Evolutionary conservation across 257 asterid genomes (phyloP).

Genomic region (Nicotiana sylvestris): DNA sequence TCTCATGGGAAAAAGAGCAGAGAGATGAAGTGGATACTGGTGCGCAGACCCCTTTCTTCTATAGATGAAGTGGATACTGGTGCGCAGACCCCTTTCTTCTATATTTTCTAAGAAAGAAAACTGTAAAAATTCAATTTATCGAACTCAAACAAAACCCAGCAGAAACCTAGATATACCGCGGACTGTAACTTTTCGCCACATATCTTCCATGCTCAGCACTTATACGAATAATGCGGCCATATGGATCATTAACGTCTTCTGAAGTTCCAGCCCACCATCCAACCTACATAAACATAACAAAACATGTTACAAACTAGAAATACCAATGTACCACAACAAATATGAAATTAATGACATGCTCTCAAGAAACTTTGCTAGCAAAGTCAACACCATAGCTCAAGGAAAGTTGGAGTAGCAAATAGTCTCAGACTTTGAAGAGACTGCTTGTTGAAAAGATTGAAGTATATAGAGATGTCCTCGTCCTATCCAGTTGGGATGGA

Average conservation of each 20-base stretch:
- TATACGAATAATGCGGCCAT: slow-evolving; percentile 82
- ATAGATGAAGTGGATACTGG: background rate
- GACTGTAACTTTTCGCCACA: slow-evolving; percentile 87
- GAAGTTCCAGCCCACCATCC: slow-evolving; percentile 99
- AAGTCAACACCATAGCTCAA: background rate
- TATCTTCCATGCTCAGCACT: slow-evolving; percentile 92
- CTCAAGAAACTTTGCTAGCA: background rate
- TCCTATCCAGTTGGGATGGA: background rate
- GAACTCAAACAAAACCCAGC: slow-evolving; percentile 9
- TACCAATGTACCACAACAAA: background rate
- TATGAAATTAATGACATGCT: background rate
- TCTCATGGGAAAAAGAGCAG: background rate
- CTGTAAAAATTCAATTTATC: background rate
- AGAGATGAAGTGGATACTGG: background rate
- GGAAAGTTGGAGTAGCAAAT: background rate
- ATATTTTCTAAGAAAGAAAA: background rate
- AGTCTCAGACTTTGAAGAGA: background rate
- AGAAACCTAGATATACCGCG: slow-evolving; percentile 50
- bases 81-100: background rate
- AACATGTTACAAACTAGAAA: slow-evolving; percentile 8
- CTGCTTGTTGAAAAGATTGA: background rate
- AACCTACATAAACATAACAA: slow-evolving; percentile 53
- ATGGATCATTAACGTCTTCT: slow-evolving; percentile 63
- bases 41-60: background rate
- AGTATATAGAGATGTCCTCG: background rate